phyloP scores from a whole-genome alignment of 2,329 filamentous ascomycete species.

The Pseudogymnoascus sp. region DNA sequence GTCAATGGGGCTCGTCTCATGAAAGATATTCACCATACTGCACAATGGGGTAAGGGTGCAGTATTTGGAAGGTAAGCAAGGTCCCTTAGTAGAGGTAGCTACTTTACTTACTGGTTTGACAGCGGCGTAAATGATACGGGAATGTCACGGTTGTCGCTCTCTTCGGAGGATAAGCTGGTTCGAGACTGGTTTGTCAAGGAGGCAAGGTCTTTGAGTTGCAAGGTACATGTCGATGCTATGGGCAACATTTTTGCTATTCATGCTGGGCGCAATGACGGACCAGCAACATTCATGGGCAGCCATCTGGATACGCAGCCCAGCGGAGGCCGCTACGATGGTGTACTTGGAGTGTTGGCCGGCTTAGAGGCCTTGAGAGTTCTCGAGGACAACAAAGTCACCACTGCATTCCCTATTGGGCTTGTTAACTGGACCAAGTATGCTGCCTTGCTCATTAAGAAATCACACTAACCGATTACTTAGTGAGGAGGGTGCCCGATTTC shows the following conservation, averaged over 20 bases:
- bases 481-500: conserved; percentile 75
- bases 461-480: conserved; percentile 48
- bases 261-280: conserved; percentile 49
- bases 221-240: conserved; percentile 62
- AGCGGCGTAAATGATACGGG: conserved; percentile 56
- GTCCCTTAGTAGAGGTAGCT: background rate
- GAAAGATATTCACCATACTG: conserved; percentile 55
- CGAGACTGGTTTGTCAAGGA: conserved; percentile 68
- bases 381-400: conserved; percentile 58
- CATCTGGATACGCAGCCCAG: conserved; percentile 58
- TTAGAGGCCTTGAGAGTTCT: conserved; percentile 64
- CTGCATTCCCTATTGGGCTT: conserved; percentile 54
- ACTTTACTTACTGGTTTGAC: conserved; percentile 10
- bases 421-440: conserved; percentile 33
- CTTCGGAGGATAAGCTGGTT: conserved; percentile 60
- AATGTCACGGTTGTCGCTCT: conserved; percentile 66
- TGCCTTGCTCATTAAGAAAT: background rate
- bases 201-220: conserved; percentile 54
- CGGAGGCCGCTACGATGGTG: conserved; percentile 67
- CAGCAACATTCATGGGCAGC: conserved; percentile 60
- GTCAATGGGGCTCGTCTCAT: conserved; percentile 53
- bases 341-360: conserved; percentile 63
- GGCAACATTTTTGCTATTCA: conserved; percentile 66
- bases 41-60: conserved; percentile 57
- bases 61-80: conserved; percentile 56